These are phyloP conservation scores for Metschnikowia dekortorum DNA, from an alignment of 805 yeast genomes.

Conservation along the genomic window DNA sequence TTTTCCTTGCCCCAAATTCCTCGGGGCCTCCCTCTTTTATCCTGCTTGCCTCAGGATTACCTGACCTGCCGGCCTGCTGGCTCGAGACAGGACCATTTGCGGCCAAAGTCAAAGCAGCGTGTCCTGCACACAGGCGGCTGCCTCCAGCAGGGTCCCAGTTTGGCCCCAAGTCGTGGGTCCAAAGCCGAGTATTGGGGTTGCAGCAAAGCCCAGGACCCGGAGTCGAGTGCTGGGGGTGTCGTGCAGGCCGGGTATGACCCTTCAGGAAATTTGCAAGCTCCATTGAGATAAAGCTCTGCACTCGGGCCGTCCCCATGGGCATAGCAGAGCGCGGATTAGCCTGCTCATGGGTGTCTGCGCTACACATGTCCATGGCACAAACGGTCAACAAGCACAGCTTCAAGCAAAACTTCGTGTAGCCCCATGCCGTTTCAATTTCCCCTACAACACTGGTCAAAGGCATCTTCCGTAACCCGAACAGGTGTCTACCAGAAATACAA, in stretches of 20 bases:
- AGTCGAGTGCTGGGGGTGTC: neutral
- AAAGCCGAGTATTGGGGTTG: neutral
- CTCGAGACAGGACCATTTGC: neutral
- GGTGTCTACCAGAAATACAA: neutral
- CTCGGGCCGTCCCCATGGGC: neutral
- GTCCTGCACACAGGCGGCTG: neutral
- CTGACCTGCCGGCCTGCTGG: neutral
- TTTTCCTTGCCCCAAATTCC: too few species aligned
- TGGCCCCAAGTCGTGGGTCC: neutral
- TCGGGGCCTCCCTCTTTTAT: too few species aligned
- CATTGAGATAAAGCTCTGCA: neutral
- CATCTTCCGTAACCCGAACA: neutral
- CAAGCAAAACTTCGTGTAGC: conserved; percentile 1
- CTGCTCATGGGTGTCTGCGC: neutral
- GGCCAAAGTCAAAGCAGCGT: neutral
- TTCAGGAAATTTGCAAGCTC: neutral
- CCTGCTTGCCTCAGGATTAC: neutral
- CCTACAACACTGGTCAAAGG: neutral
- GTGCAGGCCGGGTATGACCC: too few species aligned
- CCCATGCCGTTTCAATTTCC: neutral
- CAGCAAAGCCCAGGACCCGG: neutral
- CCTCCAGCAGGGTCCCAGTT: too few species aligned
- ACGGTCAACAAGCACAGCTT: neutral
- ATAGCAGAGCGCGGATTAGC: neutral
- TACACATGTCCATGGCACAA: neutral